These are phyloP conservation scores for Candida koratica DNA, from an alignment of 805 yeast genomes.

Conservation along the genomic window DNA sequence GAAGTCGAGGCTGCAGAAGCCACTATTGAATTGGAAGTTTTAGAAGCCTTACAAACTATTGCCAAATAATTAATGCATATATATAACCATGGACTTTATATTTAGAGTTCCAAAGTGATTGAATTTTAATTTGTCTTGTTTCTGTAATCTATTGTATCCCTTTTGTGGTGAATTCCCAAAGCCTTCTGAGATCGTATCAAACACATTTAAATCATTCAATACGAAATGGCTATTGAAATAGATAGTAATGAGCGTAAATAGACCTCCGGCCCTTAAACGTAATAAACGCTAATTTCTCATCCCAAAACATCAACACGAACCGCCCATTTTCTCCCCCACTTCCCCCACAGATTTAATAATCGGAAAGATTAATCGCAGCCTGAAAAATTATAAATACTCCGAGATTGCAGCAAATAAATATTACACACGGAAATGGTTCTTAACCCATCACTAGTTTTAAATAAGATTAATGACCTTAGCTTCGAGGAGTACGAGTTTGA, in stretches of 20 bases:
- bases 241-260: neutral
- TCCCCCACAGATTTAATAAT: slow-evolving; percentile 10
- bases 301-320: no score
- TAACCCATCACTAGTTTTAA: slow-evolving; percentile 59
- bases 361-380: slow-evolving; percentile 9
- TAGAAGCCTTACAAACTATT: slow-evolving; percentile 86
- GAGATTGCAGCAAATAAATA: no score
- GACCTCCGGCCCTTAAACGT: neutral
- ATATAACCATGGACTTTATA: slow-evolving; percentile 4
- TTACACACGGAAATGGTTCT: slow-evolving; percentile 22
- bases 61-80: slow-evolving; percentile 31
- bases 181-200: no score
- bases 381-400: slow-evolving; percentile 6
- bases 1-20: slow-evolving; percentile 93
- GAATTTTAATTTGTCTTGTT: neutral
- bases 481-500: slow-evolving; percentile 72
- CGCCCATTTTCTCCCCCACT: neutral
- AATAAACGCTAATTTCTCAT: neutral
- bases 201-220: no score
- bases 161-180: no score
- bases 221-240: no score
- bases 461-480: slow-evolving; percentile 57
- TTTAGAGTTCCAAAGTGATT: no score
- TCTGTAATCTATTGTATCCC: neutral
- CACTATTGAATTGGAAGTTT: slow-evolving; percentile 89